Evolutionary conservation across 306 rosid genomes (phyloP), one percentile per base, ranked within the genome.

Genomic region (Rosa persica): DNA sequence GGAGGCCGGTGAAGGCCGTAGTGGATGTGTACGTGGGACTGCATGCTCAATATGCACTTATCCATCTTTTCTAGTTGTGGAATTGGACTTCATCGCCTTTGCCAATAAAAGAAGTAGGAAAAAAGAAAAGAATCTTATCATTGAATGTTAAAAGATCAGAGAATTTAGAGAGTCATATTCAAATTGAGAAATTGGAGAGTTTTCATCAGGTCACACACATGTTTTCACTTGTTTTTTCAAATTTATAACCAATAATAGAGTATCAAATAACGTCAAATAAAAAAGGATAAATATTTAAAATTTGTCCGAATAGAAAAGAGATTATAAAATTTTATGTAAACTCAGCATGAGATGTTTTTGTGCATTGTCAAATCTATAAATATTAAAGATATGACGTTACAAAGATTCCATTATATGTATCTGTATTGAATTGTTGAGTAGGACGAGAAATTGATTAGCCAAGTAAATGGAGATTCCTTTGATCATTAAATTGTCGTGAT

Each of bases 401-500:
- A 23, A 57, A 57, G 64, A 57, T 8, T 57, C 64, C 64, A 8
- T 57, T 22, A n/a, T 20, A n/a, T n/a, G 11, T 4, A 20, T 47
- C 17, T 47, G 52, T 3, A 47, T 47, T 2, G 19, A 47, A n/a
- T 68, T 6, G 11, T 22, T 47, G 19, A 16, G 16, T 3, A 27
- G 42, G 19, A 19, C 1, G 22, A 47, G 7, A 15, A 70, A 47
- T 47, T 27, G n/a, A 34, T 34, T 19, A 36, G 5, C 15, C 17
- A 22, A 69, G 40, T 70, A 2, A 7, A 70, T 15, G 75, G 43
- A 47, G 43, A 48, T 47, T 27, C 43, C 51, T 72, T 51, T 36
- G 47, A 51, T 51, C 76, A 51, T 34, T 49, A 51, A 51, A 36
- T 51, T 72, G 76, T 72, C 76, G 47, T 51, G 19, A 51, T 72